Base-by-base conservation (phyloP, 2,329 filamentous ascomycete species). In the Colletotrichum spinosum region DNA sequence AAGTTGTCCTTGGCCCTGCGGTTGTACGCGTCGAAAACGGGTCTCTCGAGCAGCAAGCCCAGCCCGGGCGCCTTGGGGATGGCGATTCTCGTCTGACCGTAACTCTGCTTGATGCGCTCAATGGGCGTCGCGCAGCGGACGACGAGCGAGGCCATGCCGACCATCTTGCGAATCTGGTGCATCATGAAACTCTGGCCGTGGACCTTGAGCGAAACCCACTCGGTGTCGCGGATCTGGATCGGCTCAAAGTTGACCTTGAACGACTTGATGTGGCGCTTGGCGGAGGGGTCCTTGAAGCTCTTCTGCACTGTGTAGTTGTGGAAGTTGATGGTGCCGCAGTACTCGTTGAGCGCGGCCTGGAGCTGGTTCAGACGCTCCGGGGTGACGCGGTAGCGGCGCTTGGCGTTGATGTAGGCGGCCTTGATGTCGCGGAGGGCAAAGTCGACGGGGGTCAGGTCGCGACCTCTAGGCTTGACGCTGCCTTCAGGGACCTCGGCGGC, bases 101-200 rank as follows among this genome's bases (percentile, higher is more conserved):
- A 97, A 66, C 89, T 92, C 67, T 97, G 86, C 1, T 80, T 76
- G 70, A 99, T 92, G 35, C 92, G 87, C 10, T 86, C 81, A 4
- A 89, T 83, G 4, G 92, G 84, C n/a, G 90, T 90, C 55, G 93
- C 96, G 76, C 92, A 97, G 42, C 96, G 90, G 7, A 97, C 91
- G 6, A 95, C 83, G 66, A 99, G 84, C 39, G 93, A 89, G 8
- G 89, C 93, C 91, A 99, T 94, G 61, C 92, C 93, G 13, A 99
- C 93, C 96, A 99, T 98, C 80, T 98, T 99, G 73, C 96, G 91
- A 78, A 99, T 99, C 81, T 99, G 96, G 79, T 99, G 96, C 96
- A 99, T 99, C 96, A 99, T 99, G 85, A 99, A 99, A 74, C 91
- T 95, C 79, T 99, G 96, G 0, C 96, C 96, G 78, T 99, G 96